Base-by-base conservation (phyloP, 805 yeast genomes). In the Kodamaea nitidulidarum region DNA sequence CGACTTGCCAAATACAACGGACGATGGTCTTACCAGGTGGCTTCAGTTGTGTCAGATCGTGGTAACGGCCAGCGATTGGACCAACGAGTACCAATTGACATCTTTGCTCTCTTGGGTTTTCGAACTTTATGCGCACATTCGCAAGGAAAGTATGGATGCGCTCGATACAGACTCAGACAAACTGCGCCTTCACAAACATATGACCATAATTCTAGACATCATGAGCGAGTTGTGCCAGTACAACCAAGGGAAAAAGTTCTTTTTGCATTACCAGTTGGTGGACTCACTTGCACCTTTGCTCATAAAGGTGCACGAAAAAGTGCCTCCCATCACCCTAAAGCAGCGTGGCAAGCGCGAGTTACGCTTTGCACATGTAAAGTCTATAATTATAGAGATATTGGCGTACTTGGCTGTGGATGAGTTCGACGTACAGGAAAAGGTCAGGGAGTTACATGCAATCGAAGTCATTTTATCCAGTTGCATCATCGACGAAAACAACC, bases 401-500 rank as follows among this genome's bases (percentile, higher is more conserved):
- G 72, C 88, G 0, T 70, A 73, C 35, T 55, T 88, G 34, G 70
- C 75, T 0, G 72, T 72, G 46, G 64, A 72, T 0, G 72, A 79
- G 33, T 63, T 58, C 32, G 65, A 65, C 4, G 73, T 78, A 4
- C 96, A 91, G 55, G 91, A 90, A 41, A 55, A 61, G 31, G 65
- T 85, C 25, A 65, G 97, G 34, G 73, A 73, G 20, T 48, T 67
- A 1, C 85, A 83, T 33, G 95, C 88, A 0, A 57, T 91, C 10
- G 86, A 80, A 38, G 60, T 86, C 14, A 70, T 90, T 0, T 64
- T 91, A 16, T 83, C 90, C 6, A 83, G 81, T 46, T 90, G 97
- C 63, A 76, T 84, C 28, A 80, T 93, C 37, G 98, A 91, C 57
- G 81, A 80, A 32, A 79, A 85, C 55, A 95, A 93, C 56, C 98